These are phyloP conservation scores for Smallanthus sonchifolius DNA, from an alignment of 129 eudicot genomes.

Conservation along the genomic window DNA sequence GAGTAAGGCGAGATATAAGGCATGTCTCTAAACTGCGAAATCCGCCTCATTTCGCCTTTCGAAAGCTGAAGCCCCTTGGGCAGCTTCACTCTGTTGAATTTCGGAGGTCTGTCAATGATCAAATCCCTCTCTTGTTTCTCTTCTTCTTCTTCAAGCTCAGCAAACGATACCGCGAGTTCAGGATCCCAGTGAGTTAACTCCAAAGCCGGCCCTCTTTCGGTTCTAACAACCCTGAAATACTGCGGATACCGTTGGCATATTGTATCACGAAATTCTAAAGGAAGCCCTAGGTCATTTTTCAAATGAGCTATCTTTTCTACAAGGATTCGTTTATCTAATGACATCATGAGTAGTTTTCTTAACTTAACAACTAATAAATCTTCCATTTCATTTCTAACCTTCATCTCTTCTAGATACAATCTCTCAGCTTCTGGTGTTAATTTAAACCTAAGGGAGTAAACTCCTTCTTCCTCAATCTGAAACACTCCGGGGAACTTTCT, in stretches of 20 bases:
- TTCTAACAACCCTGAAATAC: conserved; percentile 65
- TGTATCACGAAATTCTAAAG: conserved; percentile 69
- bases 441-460: conserved; percentile 60
- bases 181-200: conserved; percentile 95
- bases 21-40: conserved; percentile 65
- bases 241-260: conserved; percentile 88
- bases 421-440: conserved; percentile 86
- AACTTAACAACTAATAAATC: conserved; percentile 71
- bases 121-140: conserved; percentile 59
- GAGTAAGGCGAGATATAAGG: conserved; percentile 92
- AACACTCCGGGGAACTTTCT: conserved; percentile 89
- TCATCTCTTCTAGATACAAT: conserved; percentile 84
- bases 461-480: conserved; percentile 95
- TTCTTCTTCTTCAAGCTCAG: conserved; percentile 87
- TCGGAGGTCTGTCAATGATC: conserved; percentile 77
- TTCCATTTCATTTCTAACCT: conserved; percentile 88
- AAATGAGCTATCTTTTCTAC: conserved; percentile 85
- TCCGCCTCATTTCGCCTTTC: conserved; percentile 84
- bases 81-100: conserved; percentile 67
- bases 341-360: conserved; percentile 92
- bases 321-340: conserved; percentile 76
- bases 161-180: conserved; percentile 86
- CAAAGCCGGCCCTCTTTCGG: conserved; percentile 81
- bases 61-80: conserved; percentile 88
- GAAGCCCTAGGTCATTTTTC: conserved; percentile 81